Evolutionary conservation across 768 basidiomycete species (phyloP), one percentile per base, ranked within the genome.

Genomic region (Collybiopsis luxurians): DNA sequence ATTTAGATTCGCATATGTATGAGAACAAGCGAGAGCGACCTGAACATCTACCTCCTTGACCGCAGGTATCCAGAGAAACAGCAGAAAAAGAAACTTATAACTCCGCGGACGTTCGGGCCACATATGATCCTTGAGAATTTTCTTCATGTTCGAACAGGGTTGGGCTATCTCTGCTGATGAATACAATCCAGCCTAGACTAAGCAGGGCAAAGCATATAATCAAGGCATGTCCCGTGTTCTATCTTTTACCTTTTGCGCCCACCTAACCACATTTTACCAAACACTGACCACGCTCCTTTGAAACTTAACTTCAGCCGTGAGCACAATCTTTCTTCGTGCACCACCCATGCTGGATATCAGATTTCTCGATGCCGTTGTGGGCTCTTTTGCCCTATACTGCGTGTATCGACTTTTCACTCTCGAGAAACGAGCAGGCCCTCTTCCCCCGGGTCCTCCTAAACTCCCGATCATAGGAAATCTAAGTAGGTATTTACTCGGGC

Each of bases 381-480:
- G 40, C 43, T 9, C 43, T 3, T 6, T 54, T 26, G 53, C 53
- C 31, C 1, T 54, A 21, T 54, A 43, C 42, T 54, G 53, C 24
- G 27, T 42, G 26, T 54, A 43, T 44, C 26, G 53, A 17, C n/a
- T 54, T 12, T 38, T 54, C 31, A 30, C 53, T 19, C 30, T 45
- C 27, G 43, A 54, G 36, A 42, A 54, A 44, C 39, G 40, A 31
- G 43, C 27, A 5, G 10, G 27, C 6, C 21, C 40, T 11, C 53
- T 54, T 45, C 56, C 56, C 15, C 56, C 56, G 19, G 66, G 66
- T 11, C 66, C 66, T 11, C 57, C 38, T 39, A 44, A 55, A 28
- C 50, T 55, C 5, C 61, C 60, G 6, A 5, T 67, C 15, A 54
- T 67, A n/a, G 66, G 66, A 17, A 67, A 64, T 42, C 38, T 61